Evolutionary conservation across 352 stramenopile species (phyloP).

Genomic region (Pythium phragmitis): DNA sequence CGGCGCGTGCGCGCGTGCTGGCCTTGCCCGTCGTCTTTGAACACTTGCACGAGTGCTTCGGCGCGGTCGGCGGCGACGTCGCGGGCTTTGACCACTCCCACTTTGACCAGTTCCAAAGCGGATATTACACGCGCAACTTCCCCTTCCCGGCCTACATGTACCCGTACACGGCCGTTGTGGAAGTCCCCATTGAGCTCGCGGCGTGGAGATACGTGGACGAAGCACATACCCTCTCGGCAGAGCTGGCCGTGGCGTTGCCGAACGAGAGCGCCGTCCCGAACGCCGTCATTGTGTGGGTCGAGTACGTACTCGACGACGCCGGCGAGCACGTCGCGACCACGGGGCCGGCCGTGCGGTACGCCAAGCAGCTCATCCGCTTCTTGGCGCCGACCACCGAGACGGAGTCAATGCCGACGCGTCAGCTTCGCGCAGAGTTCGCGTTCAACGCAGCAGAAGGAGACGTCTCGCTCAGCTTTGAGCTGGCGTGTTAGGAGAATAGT

Average conservation of each 20-base stretch:
- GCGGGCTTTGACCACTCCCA: conserved; percentile 68
- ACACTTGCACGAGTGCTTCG: conserved; percentile 78
- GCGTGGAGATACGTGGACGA: conserved; percentile 42
- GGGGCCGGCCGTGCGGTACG: conserved; percentile 50
- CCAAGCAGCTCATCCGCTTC: conserved; percentile 83
- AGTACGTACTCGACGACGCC: conserved; percentile 53
- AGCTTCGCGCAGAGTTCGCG: conserved; percentile 36
- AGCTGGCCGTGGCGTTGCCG: conserved; percentile 24
- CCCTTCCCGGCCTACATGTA: conserved; percentile 86
- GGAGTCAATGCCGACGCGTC: background rate
- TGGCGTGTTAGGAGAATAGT: conserved; percentile 8
- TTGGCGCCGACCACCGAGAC: conserved; percentile 26
- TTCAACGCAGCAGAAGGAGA: conserved; percentile 66
- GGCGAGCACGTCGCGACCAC: conserved; percentile 49
- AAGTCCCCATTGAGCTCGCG: conserved; percentile 45
- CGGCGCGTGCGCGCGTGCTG: conserved; percentile 45
- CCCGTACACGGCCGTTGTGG: conserved; percentile 37
- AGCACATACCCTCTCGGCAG: conserved; percentile 35
- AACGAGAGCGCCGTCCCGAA: conserved; percentile 32
- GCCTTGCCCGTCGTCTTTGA: conserved; percentile 69
- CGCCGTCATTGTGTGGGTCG: conserved; percentile 72
- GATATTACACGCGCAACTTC: conserved; percentile 73
- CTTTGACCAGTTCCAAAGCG: conserved; percentile 74
- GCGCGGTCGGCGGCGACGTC: conserved; percentile 56
- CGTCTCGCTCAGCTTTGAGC: conserved; percentile 48